Percentiles rank a stretch among this genome's conserved stretches.
phyloP scores from a whole-genome alignment of 352 stramenopile species.

The Pythium periplocum region DNA sequence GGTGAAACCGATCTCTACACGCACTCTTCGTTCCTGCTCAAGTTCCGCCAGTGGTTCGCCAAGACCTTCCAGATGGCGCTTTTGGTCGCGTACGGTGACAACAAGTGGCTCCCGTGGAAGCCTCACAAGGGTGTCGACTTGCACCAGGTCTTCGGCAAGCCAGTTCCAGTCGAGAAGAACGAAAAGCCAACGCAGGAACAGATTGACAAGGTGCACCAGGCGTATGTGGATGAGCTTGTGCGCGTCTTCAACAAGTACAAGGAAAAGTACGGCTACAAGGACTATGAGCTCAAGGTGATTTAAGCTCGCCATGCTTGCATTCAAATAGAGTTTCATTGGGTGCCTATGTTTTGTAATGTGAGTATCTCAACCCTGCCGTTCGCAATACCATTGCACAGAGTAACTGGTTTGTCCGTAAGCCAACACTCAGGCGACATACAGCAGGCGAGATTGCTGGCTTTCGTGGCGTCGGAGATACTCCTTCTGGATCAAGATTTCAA shows the following conservation, averaged over 20 bases:
- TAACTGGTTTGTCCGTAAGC: no score
- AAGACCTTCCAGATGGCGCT: constrained; percentile 65
- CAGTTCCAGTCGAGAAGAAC: constrained; percentile 58
- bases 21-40: constrained; percentile 67
- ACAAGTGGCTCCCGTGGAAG: constrained; percentile 47
- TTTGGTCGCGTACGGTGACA: constrained; percentile 51
- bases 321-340: no score
- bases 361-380: no score
- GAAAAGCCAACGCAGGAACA: constrained; percentile 52
- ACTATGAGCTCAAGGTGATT: constrained; percentile 48
- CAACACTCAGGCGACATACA: constrained; percentile 59
- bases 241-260: constrained; percentile 86
- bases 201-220: constrained; percentile 57
- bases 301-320: constrained; percentile 17
- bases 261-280: constrained; percentile 53
- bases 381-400: no score
- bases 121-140: constrained; percentile 53
- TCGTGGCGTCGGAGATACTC: constrained; percentile 76
- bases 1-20: constrained; percentile 83
- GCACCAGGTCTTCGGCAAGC: constrained; percentile 72
- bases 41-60: constrained; percentile 64
- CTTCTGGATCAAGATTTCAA: constrained; percentile 83
- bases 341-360: no score
- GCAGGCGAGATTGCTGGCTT: constrained; percentile 41
- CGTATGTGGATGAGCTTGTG: constrained; percentile 64